Percentiles rank a stretch among this genome's conserved stretches.
Conservation (phyloP, 352 stramenopile species). For the Phytophthora sp. region DNA sequence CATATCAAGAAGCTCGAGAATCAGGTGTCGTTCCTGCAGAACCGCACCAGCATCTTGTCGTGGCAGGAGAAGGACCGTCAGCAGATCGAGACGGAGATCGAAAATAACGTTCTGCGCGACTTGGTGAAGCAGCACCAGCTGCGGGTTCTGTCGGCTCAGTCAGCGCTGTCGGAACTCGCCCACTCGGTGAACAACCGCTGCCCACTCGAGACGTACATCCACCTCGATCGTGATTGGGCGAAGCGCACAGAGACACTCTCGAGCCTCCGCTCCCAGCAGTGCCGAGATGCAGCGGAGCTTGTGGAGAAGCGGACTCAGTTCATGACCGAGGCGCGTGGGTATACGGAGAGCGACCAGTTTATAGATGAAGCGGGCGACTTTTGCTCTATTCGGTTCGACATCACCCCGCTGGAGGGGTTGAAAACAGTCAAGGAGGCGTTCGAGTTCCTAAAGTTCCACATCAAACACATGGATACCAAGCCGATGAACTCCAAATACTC, state of each 20-base stretch:
- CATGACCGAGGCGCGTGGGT: slow-evolving; percentile 41
- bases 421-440: slow-evolving; percentile 41
- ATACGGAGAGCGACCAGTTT: slow-evolving; percentile 50
- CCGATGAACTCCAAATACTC: slow-evolving; percentile 37
- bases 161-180: slow-evolving; percentile 42
- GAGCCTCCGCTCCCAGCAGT: slow-evolving; percentile 43
- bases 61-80: slow-evolving; percentile 37
- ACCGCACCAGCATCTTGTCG: slow-evolving; percentile 33
- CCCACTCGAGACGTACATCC: slow-evolving; percentile 52
- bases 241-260: slow-evolving; percentile 39
- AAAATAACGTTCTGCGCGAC: slow-evolving; percentile 42
- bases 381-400: slow-evolving; percentile 50
- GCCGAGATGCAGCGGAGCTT: slow-evolving; percentile 44
- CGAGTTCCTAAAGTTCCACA: slow-evolving; percentile 50
- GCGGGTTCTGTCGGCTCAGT: slow-evolving; percentile 42
- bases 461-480: slow-evolving; percentile 47
- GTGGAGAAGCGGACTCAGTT: slow-evolving; percentile 55
- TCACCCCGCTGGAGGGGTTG: slow-evolving; percentile 38
- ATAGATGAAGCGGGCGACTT: slow-evolving; percentile 49
- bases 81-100: slow-evolving; percentile 37
- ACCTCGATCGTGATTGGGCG: slow-evolving; percentile 38
- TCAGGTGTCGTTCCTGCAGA: slow-evolving; percentile 41
- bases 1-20: slow-evolving; percentile 43
- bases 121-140: slow-evolving; percentile 43
- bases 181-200: slow-evolving; percentile 36